These are phyloP conservation scores for Solanum pinnatisectum DNA, from an alignment of 257 asterid species.

Conservation along the genomic window DNA sequence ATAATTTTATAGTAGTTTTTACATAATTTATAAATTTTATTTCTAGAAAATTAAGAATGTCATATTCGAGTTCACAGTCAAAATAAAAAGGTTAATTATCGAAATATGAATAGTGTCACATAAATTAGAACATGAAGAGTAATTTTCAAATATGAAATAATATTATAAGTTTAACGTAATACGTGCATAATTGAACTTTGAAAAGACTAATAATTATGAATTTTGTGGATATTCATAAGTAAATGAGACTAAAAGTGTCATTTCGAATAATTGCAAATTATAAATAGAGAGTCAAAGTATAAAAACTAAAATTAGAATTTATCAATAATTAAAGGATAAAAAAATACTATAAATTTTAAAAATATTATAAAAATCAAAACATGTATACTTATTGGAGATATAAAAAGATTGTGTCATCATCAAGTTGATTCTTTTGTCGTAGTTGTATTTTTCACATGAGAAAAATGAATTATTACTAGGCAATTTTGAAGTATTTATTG, in stretches of 20 bases:
- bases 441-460: not conserved
- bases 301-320: not conserved
- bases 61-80: not conserved
- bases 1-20: not conserved
- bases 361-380: too few relatives aligned
- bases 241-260: not conserved
- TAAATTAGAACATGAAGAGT: not conserved
- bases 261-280: too few relatives aligned
- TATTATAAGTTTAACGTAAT: too few relatives aligned
- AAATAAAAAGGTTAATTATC: too few relatives aligned
- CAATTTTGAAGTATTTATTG: not conserved
- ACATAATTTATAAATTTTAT: not conserved
- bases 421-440: not conserved
- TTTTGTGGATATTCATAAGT: not conserved
- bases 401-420: not conserved
- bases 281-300: not conserved
- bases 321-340: too few relatives aligned
- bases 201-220: too few relatives aligned
- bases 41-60: not conserved
- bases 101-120: rapidly evolving
- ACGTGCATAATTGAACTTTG: too few relatives aligned
- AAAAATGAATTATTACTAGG: too few relatives aligned
- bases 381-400: not conserved
- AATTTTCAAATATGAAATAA: not conserved
- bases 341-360: too few relatives aligned